Conservation (phyloP, 768 basidiomycete genomes). For the Chalciporus chontae region DNA sequence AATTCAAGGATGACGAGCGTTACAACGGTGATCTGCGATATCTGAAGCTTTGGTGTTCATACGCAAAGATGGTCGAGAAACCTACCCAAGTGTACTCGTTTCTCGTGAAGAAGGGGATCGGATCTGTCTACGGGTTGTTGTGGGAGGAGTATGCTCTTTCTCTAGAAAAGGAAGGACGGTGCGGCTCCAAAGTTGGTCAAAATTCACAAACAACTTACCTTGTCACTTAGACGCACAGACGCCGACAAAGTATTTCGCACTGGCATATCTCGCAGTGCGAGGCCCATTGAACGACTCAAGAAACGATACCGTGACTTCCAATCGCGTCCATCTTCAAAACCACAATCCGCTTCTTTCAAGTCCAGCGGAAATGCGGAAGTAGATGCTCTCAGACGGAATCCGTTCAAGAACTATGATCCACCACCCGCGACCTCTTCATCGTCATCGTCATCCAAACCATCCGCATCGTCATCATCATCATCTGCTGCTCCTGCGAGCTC, state of each 20-base stretch:
- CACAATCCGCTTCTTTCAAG: slow-evolving; percentile 22
- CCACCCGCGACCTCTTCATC: slow-evolving; percentile 32
- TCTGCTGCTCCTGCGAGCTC: slow-evolving; percentile 30
- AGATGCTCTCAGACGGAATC: slow-evolving; percentile 32
- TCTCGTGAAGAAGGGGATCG: slow-evolving; percentile 70
- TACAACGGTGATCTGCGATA: slow-evolving; percentile 90
- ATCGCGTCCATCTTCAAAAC: slow-evolving; percentile 38
- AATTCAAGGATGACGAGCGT: slow-evolving; percentile 76
- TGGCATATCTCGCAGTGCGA: slow-evolving; percentile 78
- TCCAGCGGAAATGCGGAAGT: slow-evolving; percentile 25
- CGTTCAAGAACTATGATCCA: slow-evolving; percentile 35
- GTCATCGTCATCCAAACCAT: slow-evolving; percentile 4
- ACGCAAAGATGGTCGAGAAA: slow-evolving; percentile 76
- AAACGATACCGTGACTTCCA: slow-evolving; percentile 79
- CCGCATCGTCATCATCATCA: slow-evolving; percentile 15
- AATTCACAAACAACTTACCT: slow-evolving; percentile 5
- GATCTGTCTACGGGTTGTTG: slow-evolving; percentile 69
- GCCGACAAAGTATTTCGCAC: slow-evolving; percentile 79
- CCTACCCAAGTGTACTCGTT: slow-evolving; percentile 68
- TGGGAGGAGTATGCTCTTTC: slow-evolving; percentile 90
- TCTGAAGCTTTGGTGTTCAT: slow-evolving; percentile 87
- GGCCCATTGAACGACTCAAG: slow-evolving; percentile 83
- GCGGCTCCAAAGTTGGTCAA: slow-evolving; percentile 26
- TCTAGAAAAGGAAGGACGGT: slow-evolving; percentile 78
- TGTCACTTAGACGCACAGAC: slow-evolving; percentile 53